These are phyloP conservation scores for Gossypium schwendimanii DNA, from an alignment of 441 rosid species.

Conservation along the genomic window DNA sequence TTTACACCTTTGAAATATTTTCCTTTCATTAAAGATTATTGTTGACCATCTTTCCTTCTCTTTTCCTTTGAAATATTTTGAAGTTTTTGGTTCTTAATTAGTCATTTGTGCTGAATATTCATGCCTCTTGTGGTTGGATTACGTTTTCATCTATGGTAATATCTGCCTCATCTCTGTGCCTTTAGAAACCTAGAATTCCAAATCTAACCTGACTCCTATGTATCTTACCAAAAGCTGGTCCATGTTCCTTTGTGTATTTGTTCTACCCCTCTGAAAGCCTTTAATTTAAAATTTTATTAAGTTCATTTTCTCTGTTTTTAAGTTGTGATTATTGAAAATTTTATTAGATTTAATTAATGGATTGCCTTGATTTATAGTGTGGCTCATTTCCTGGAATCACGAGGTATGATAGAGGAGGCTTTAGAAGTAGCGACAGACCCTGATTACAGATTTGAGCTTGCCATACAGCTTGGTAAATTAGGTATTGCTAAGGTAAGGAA, in stretches of 20 bases:
- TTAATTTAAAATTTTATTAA: neutral
- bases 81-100: neutral
- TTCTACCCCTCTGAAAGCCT: neutral
- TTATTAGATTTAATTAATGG: slow-evolving; percentile 14
- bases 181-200: slow-evolving; percentile 2
- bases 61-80: neutral
- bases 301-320: slow-evolving; percentile 8
- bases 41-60: neutral
- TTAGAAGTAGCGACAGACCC: slow-evolving; percentile 93
- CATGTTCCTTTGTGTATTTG: neutral
- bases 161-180: neutral
- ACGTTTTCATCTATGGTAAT: neutral
- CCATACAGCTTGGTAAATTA: slow-evolving; percentile 88
- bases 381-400: slow-evolving; percentile 95
- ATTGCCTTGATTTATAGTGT: slow-evolving; percentile 47
- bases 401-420: slow-evolving; percentile 95
- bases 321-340: slow-evolving; percentile 10
- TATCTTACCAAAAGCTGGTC: neutral
- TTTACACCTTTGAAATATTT: neutral
- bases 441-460: slow-evolving; percentile 91
- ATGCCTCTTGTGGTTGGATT: neutral
- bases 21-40: neutral
- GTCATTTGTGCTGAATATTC: neutral
- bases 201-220: neutral
- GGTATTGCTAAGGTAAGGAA: slow-evolving; percentile 75